Percentiles rank a stretch among this genome's conserved stretches.
These are phyloP conservation scores for Marchantia polymorpha DNA, from an alignment of 225 moss, liverwort and hornwort species.

Conservation along the genomic window DNA sequence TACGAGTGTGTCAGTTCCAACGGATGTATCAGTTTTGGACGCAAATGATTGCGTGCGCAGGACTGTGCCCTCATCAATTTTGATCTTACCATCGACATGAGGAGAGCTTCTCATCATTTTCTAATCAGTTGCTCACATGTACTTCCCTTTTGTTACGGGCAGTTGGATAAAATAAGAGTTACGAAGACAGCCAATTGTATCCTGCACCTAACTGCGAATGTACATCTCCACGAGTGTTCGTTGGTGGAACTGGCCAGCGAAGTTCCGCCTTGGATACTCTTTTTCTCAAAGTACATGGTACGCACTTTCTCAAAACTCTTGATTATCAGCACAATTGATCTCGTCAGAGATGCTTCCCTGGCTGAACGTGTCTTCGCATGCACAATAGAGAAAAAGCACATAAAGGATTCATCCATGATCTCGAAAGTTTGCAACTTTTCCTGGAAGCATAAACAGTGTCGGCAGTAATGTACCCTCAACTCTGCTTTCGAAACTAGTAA, in stretches of 20 bases:
- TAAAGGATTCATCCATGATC: background rate
- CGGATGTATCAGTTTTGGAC: too few species aligned
- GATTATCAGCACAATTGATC: background rate
- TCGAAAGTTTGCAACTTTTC: background rate
- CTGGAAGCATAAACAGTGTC: background rate
- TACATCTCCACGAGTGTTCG: background rate
- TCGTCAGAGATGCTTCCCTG: background rate
- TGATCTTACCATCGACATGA: too few species aligned
- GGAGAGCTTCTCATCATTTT: background rate
- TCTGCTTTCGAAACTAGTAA: background rate
- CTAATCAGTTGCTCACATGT: background rate
- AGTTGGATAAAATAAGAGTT: background rate
- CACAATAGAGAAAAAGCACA: too few species aligned
- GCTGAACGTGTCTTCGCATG: background rate
- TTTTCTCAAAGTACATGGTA: background rate
- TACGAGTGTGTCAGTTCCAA: too few species aligned
- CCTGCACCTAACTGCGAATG: background rate
- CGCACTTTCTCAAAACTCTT: background rate
- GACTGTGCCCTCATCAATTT: too few species aligned
- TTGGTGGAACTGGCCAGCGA: background rate
- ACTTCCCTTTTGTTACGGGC: background rate
- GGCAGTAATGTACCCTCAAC: background rate
- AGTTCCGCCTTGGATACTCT: background rate
- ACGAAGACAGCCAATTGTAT: background rate
- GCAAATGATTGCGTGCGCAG: too few species aligned